Evolutionary conservation across 768 basidiomycete species (phyloP).

Genomic region (Lactarius quietus): DNA sequence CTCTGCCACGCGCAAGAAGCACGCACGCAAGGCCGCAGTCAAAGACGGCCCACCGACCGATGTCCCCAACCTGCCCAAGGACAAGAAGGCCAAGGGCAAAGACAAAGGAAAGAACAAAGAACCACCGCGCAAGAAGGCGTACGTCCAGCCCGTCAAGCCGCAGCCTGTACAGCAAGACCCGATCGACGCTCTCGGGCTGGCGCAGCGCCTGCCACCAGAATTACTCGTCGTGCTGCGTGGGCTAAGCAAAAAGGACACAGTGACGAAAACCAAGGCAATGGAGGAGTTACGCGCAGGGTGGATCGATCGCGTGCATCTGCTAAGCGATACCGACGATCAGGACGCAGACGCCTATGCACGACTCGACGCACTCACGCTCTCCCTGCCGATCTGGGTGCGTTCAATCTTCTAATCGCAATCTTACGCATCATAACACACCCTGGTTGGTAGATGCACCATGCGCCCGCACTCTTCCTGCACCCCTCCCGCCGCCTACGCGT

Average conservation of each 20-base stretch:
- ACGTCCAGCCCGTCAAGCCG: conserved; percentile 83
- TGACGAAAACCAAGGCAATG: conserved; percentile 79
- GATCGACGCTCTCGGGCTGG: conserved; percentile 78
- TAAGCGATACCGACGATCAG: conserved; percentile 19
- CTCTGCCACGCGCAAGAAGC: conserved; percentile 89
- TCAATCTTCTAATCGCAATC: not conserved
- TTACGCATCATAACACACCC: not conserved
- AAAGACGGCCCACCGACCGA: conserved; percentile 31
- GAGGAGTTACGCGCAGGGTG: conserved; percentile 75
- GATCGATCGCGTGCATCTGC: conserved; percentile 49
- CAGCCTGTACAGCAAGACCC: conserved; percentile 75
- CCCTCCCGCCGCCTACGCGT: conserved; percentile 71
- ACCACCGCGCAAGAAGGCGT: conserved; percentile 79
- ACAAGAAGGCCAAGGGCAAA: conserved; percentile 51
- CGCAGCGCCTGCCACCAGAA: conserved; percentile 69
- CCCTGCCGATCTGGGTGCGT: conserved; percentile 91
- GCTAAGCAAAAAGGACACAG: conserved; percentile 84
- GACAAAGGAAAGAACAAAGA: conserved; percentile 50
- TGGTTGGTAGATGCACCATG: conserved; percentile 67
- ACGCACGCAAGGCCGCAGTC: conserved; percentile 66
- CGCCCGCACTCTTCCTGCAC: conserved; percentile 77
- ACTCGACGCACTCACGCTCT: conserved; percentile 45
- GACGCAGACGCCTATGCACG: conserved; percentile 42
- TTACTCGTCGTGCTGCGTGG: conserved; percentile 76
- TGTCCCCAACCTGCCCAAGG: conserved; percentile 36